Base-by-base conservation (phyloP, 176 grass and related monocot species). In the Raddia distichophylla region DNA sequence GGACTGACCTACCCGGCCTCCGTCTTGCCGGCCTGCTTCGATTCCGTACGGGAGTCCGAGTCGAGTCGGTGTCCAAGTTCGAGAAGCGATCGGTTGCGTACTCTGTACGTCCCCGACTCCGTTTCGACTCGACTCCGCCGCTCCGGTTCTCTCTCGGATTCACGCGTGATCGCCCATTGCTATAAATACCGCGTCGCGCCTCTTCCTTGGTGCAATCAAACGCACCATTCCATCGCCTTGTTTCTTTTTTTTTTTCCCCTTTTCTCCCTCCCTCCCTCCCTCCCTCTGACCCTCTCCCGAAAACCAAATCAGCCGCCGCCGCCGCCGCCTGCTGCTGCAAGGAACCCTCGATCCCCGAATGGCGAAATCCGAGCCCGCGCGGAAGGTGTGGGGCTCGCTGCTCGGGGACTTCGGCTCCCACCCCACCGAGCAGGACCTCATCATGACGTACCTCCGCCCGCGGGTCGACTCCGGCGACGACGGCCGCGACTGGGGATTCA, bases 351-450 rank as follows among this genome's bases (percentile, higher is more conserved):
- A 40, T 62, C 19, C 45, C 44, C 81, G 42, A 44, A 75, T 67
- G 27, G 27, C 27, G 27, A 27, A 27, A 40, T 40, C 37, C 37
- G 37, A 40, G 4, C 4, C 37, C 37, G 37, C 37, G 37, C 37
- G 3, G 37, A 40, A 40, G 37, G 37, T 40, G 1, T 40, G 78
- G 22, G 66, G 56, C 70, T 70, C 49, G 59, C 47, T 14, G 33
- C 45, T 18, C 50, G 58, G 10, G 10, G 72, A 69, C n/a, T 82
- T 90, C 67, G 32, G 65, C 35, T 78, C 83, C 73, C 88, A 86
- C 40, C 88, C 88, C 19, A 67, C 57, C 17, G 88, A 90, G 14
- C 59, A 66, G 5, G 78, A 82, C 59, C 83, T 90, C 66, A 69
- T 90, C 66, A 44, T 35, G 57, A 32, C 45, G 0, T 86, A 82